Evolutionary conservation across 768 basidiomycete species (phyloP).

Genomic region (Suillus subluteus): DNA sequence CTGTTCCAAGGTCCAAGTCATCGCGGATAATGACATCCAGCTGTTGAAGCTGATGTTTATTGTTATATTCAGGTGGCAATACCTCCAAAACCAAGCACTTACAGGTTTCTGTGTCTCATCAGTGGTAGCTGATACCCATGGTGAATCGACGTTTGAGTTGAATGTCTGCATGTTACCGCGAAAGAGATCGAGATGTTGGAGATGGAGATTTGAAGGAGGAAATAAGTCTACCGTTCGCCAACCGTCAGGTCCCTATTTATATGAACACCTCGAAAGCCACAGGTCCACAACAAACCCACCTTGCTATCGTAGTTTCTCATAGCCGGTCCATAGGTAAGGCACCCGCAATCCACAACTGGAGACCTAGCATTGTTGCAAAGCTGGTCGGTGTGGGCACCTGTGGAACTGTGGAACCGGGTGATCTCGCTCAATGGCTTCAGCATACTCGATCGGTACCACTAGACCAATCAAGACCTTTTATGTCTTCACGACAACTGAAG

Average conservation of each 20-base stretch:
- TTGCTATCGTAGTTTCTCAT: neutral
- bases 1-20: neutral
- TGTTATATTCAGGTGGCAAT: neutral
- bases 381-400: neutral
- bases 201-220: neutral
- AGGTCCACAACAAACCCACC: neutral
- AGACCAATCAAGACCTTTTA: too few relatives aligned
- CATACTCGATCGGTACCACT: too few relatives aligned
- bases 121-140: neutral
- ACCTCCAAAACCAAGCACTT: neutral
- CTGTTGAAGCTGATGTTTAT: neutral
- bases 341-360: neutral
- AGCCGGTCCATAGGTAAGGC: neutral
- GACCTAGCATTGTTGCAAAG: neutral
- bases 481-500: too few relatives aligned
- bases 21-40: neutral
- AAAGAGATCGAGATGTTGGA: neutral
- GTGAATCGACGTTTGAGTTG: neutral
- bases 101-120: neutral
- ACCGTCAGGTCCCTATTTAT: neutral
- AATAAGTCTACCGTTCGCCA: neutral
- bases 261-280: neutral
- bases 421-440: too few relatives aligned
- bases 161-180: neutral
- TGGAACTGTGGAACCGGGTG: neutral